Evolutionary conservation across 73 alveolate genomes (phyloP).

Genomic region (Paramecium biaurelia): DNA sequence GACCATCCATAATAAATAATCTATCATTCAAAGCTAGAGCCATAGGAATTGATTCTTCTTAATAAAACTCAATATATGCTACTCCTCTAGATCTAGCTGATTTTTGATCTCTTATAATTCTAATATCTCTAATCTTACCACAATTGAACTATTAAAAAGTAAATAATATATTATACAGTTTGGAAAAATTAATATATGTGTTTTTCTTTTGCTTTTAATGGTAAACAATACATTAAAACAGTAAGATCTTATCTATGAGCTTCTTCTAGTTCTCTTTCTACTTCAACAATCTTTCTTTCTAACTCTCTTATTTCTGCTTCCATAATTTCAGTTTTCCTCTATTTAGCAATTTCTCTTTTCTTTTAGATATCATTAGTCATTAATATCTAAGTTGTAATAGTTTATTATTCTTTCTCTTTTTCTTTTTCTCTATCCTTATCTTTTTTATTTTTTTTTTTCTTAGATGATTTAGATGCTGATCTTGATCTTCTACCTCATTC

Average conservation of each 20-base stretch:
- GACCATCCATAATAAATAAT: slow-evolving; percentile 78
- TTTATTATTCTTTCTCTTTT: neutral
- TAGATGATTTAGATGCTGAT: neutral
- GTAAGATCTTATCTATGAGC: slow-evolving; percentile 96
- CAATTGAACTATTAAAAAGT: slow-evolving; percentile 27
- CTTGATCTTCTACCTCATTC: neutral
- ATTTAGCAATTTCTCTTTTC: slow-evolving; percentile 23
- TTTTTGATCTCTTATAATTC: slow-evolving; percentile 89
- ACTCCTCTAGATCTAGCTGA: slow-evolving; percentile 94
- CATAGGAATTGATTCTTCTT: slow-evolving; percentile 90
- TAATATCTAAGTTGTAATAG: neutral
- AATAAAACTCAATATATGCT: slow-evolving; percentile 95
- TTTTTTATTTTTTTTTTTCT: slow-evolving; percentile 1
- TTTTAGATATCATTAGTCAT: neutral
- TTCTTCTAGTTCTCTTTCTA: slow-evolving; percentile 83
- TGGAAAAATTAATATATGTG: slow-evolving; percentile 91
- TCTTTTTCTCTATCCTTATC: slow-evolving; percentile 5
- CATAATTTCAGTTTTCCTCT: slow-evolving; percentile 37
- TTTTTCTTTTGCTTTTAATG: slow-evolving; percentile 87
- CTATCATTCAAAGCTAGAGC: slow-evolving; percentile 88
- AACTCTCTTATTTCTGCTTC: slow-evolving; percentile 45
- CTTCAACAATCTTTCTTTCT: slow-evolving; percentile 61
- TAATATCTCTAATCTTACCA: slow-evolving; percentile 93
- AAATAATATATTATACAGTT: slow-evolving; percentile 57
- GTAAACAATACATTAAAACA: slow-evolving; percentile 85